phyloP scores from a whole-genome alignment of 345 rosid species.

The Punica granatum region DNA sequence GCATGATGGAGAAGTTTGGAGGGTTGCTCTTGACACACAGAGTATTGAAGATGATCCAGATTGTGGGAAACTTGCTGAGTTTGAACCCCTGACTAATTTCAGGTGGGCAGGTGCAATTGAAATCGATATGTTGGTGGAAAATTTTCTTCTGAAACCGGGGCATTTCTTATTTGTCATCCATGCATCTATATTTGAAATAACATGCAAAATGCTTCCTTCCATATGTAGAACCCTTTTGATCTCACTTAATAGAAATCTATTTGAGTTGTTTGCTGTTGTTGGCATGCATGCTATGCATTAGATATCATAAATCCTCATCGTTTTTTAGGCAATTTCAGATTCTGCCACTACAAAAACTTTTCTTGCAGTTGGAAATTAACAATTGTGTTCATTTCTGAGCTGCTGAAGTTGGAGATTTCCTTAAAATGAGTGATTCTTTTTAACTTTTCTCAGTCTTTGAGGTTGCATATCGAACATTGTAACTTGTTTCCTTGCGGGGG shows the following conservation, averaged over 20 bases:
- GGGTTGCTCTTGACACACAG: constrained; percentile 93
- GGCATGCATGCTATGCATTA: background rate
- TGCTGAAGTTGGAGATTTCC: background rate
- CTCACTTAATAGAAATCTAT: background rate
- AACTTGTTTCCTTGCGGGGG: background rate
- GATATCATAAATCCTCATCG: background rate
- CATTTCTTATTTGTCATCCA: background rate
- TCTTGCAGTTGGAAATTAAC: background rate
- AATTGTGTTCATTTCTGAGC: background rate
- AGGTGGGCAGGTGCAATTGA: constrained; percentile 32
- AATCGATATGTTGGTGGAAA: background rate
- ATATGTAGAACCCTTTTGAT: background rate
- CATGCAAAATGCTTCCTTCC: background rate
- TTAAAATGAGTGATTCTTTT: background rate
- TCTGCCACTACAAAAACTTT: background rate
- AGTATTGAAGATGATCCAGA: constrained; percentile 75
- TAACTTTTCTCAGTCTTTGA: background rate
- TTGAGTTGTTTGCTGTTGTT: background rate
- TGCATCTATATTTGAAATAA: background rate
- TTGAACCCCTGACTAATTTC: constrained; percentile 70
- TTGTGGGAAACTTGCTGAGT: constrained; percentile 74
- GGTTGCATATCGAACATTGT: background rate
- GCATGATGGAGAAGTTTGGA: constrained; percentile 96
- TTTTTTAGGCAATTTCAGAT: background rate
- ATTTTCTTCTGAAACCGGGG: background rate